Evolutionary conservation across 78 protist species (phyloP), one percentile per base, ranked within the genome.

Genomic region (Dictyostelium brefeldianum): DNA sequence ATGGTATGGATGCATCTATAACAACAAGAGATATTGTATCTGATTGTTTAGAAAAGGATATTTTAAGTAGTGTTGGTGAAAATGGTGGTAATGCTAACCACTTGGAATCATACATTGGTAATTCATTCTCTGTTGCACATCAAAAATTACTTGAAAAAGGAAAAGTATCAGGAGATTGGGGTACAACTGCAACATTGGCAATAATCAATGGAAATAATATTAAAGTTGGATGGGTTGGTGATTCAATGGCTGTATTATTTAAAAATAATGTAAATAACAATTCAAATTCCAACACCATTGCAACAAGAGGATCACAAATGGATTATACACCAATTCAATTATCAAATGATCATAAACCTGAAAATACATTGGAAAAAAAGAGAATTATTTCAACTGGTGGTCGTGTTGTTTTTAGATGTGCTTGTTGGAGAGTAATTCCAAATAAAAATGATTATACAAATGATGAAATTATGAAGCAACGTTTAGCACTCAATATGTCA

Each of bases 401-500:
- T 17, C 17, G 91, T 47, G 83, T 84, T 4, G 46, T 74, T 22
- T 36, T 29, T 65, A 71, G 70, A 65, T 36, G 64, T 41, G 80
- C 36, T 46, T 67, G 70, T 15, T 84, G 73, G 70, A 56, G 91
- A 25, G 78, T 84, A 4, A 31, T 84, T 18, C 95, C 95, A 22
- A 80, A 65, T 43, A 25, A 51, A 17, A 9, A 27, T 27, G 89
- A 64, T 31, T 90, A 48, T 15, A 8, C 70, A 17, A 80, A 62
- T n/a, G 81, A 62, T 10, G 83, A 75, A 0, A 79, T 90, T 20
- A 25, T 51, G 79, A 41, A 71, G 31, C 48, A 70, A 25, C 18
- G 89, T 36, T 53, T 90, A 65, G 89, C 95, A 48, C 57, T 90
- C 43, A 90, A 90, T 56, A 90, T 80, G 95, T 48, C 71, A 11